phyloP scores from a whole-genome alignment of 352 stramenopile genomes.

The Aphanomyces stellatus region DNA sequence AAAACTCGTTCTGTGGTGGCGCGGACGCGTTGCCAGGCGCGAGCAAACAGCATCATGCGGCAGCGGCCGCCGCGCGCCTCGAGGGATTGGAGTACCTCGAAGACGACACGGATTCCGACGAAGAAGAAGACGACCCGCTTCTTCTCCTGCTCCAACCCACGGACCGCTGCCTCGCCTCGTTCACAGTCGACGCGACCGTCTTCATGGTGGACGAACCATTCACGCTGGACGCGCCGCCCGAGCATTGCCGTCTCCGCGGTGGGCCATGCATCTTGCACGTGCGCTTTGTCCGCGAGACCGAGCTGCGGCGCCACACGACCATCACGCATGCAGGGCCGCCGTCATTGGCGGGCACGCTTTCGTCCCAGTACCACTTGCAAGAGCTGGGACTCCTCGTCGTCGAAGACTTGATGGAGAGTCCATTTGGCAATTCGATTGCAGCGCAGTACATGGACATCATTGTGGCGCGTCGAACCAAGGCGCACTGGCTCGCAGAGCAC shows the following conservation, averaged over 20 bases:
- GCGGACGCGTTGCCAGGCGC: neutral
- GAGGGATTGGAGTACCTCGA: constrained; percentile 13
- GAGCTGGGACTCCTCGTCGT: constrained; percentile 72
- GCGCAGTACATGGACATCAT: constrained; percentile 76
- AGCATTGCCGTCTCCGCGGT: neutral
- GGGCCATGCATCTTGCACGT: neutral
- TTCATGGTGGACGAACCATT: neutral
- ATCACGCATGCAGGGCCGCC: constrained; percentile 26
- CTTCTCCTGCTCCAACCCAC: neutral
- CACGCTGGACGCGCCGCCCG: neutral
- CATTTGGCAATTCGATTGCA: constrained; percentile 77
- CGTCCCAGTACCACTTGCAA: constrained; percentile 81
- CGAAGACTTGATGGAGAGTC: constrained; percentile 72
- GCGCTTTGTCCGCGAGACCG: neutral
- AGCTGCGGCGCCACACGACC: neutral
- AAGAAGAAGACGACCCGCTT: constrained; percentile 3
- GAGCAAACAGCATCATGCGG: neutral
- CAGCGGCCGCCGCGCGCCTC: neutral
- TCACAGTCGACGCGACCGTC: neutral
- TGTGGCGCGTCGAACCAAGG: constrained; percentile 67
- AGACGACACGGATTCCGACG: neutral
- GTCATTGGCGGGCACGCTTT: constrained; percentile 44
- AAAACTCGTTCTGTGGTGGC: neutral
- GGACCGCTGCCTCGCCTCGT: constrained; percentile 4
- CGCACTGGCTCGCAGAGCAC: constrained; percentile 58